A percentile compares a stretch with the other conserved stretches of the same genome.
These are phyloP conservation scores for Arthrobotrys megalospora DNA, from an alignment of 2,329 filamentous ascomycete genomes.

Conservation along the genomic window DNA sequence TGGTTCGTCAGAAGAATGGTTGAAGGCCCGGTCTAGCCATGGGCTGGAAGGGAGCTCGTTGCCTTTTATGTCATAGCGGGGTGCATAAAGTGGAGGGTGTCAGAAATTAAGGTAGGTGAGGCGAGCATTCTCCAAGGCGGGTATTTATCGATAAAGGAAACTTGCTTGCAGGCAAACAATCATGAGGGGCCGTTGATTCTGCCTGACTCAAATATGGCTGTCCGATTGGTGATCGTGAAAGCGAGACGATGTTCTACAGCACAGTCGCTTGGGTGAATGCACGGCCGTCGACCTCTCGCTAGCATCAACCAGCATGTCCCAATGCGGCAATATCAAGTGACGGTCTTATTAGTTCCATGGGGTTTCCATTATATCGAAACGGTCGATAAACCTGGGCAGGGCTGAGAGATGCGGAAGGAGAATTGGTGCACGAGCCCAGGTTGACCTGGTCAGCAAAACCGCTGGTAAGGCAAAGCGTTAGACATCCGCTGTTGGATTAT, in stretches of 20 bases:
- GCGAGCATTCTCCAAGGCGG: constrained; percentile 52
- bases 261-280: constrained; percentile 35
- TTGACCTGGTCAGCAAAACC: constrained; percentile 27
- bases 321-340: constrained; percentile 31
- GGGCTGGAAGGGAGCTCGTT: constrained; percentile 54
- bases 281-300: constrained; percentile 18
- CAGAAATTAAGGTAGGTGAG: constrained; percentile 49
- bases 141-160: constrained; percentile 60
- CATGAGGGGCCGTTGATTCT: constrained; percentile 20
- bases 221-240: constrained; percentile 36
- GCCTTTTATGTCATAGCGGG: constrained; percentile 60
- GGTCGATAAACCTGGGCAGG: constrained; percentile 36
- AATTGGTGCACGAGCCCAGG: constrained; percentile 24
- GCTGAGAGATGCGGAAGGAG: constrained; percentile 56
- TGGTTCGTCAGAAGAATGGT: constrained; percentile 27
- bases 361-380: constrained; percentile 36
- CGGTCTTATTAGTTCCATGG: constrained; percentile 44
- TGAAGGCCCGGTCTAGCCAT: constrained; percentile 44
- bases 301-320: constrained; percentile 17
- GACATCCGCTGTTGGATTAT: constrained; percentile 23
- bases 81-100: constrained; percentile 49
- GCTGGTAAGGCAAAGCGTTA: constrained; percentile 50
- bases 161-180: constrained; percentile 38
- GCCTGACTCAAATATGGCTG: constrained; percentile 32
- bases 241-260: constrained; percentile 29